Evolutionary conservation across 352 stramenopile genomes (phyloP).

Genomic region (Nothophytophthora sp.): DNA sequence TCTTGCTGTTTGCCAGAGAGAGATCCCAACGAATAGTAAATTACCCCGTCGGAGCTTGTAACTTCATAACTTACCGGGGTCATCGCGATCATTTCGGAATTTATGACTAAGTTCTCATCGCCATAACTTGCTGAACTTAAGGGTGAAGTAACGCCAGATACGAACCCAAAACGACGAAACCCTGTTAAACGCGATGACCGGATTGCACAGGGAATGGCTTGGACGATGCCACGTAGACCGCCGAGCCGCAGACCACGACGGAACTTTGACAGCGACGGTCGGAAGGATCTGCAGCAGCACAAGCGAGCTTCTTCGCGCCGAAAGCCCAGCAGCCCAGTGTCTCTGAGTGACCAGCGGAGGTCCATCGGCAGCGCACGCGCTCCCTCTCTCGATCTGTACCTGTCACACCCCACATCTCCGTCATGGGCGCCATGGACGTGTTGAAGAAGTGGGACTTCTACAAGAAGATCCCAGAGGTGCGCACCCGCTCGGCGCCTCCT

Average conservation of each 20-base stretch:
- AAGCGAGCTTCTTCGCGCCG: slow-evolving; percentile 10
- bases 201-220: too few species aligned
- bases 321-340: neutral
- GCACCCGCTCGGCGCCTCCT: neutral
- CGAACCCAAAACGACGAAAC: too few species aligned
- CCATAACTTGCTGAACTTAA: too few species aligned
- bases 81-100: too few species aligned
- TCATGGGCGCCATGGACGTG: slow-evolving; percentile 86
- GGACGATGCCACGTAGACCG: slow-evolving; percentile 31
- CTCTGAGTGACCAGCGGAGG: neutral
- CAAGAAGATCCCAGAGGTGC: slow-evolving; percentile 91
- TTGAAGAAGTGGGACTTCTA: slow-evolving; percentile 93
- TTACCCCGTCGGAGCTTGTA: too few species aligned
- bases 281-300: slow-evolving; percentile 17
- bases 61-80: too few species aligned
- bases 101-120: too few species aligned
- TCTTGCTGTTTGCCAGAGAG: neutral
- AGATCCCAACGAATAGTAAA: too few species aligned
- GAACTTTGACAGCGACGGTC: slow-evolving; percentile 4
- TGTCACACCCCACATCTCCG: neutral
- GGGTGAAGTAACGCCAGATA: too few species aligned
- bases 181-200: too few species aligned
- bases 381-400: slow-evolving; percentile 3
- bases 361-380: slow-evolving; percentile 2
- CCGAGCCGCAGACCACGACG: too few species aligned